Evolutionary conservation across 352 stramenopile genomes (phyloP), one percentile per base, ranked within the genome.

Genomic region (Phytophthora nicotianae): DNA sequence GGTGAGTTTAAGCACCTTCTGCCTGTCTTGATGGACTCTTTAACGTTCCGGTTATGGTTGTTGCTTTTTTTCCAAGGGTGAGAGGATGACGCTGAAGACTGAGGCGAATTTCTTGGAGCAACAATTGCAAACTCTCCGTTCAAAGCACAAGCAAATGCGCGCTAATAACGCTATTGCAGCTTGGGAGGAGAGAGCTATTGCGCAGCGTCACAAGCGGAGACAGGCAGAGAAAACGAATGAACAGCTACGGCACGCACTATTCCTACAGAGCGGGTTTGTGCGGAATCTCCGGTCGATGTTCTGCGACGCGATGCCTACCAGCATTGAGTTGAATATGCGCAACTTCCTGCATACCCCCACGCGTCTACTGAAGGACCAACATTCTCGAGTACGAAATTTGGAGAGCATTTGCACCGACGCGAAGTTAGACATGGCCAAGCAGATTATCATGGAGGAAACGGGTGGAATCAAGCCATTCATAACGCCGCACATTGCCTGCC

Each of bases 181-280:
- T 32, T 85, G 68, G 73, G 73, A 82, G 52, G 76, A 82, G 33
- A 62, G 50, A 5, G 76, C 73, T 8, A 82, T 82, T 46, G 60
- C 63, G 0, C 70, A 85, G 48, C 61, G 74, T 1, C 68, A 70
- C 45, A 78, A 81, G 51, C 70, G 73, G 0, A 71, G 70, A 23
- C 68, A 79, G 13, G 50, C 64, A 1, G 68, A 77, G 51, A 24
- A n/a, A 21, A 50, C 38, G 7, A 73, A 77, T 37, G 58, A 70
- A 33, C 50, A 69, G 48, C 56, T 77, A 23, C 65, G 65, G 5
- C 52, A 63, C 11, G 65, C 68, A 26, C 38, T 77, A 10, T 76
- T 74, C 33, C 26, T 67, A 26, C 54, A 72, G 17, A 60, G 56
- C 27, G 52, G 68, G 3, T 75, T 72, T 24, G 46, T 75, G 13